phyloP scores from a whole-genome alignment of 331 rosid genomes.

The Stylosanthes scabra region DNA sequence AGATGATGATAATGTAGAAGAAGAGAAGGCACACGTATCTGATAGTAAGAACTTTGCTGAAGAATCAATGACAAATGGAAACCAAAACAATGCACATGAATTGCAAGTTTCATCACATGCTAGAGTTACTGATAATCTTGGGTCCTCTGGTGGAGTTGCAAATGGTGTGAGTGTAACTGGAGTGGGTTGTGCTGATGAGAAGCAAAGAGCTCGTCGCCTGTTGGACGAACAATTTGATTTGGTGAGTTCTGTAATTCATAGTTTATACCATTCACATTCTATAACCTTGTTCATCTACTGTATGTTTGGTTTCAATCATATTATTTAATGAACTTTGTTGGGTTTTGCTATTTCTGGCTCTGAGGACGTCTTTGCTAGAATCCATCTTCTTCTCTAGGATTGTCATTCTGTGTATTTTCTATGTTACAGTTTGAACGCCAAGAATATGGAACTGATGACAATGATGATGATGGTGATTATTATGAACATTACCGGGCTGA shows the following conservation, averaged over 20 bases:
- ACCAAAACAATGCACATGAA: conserved; percentile 28
- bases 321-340: background rate
- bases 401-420: conserved; percentile 22
- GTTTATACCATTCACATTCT: conserved; percentile 4
- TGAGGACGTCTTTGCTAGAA: conserved; percentile 5
- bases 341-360: conserved; percentile 2
- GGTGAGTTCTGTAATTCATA: conserved; percentile 50
- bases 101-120: conserved; percentile 36
- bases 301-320: background rate
- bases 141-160: conserved; percentile 32
- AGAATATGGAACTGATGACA: conserved; percentile 68
- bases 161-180: conserved; percentile 24
- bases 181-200: conserved; percentile 43
- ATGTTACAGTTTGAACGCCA: conserved; percentile 63
- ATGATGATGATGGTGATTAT: conserved; percentile 50
- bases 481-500: conserved; percentile 52
- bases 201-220: conserved; percentile 64
- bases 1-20: conserved; percentile 39
- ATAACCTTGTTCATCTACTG: background rate
- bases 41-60: conserved; percentile 24
- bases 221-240: conserved; percentile 88
- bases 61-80: conserved; percentile 30
- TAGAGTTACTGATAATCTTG: conserved; percentile 32
- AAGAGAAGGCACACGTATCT: conserved; percentile 27
- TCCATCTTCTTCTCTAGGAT: conserved; percentile 1